phyloP scores from a whole-genome alignment of 2,329 filamentous ascomycete species.

The Lasiodiplodia gonubiensis region DNA sequence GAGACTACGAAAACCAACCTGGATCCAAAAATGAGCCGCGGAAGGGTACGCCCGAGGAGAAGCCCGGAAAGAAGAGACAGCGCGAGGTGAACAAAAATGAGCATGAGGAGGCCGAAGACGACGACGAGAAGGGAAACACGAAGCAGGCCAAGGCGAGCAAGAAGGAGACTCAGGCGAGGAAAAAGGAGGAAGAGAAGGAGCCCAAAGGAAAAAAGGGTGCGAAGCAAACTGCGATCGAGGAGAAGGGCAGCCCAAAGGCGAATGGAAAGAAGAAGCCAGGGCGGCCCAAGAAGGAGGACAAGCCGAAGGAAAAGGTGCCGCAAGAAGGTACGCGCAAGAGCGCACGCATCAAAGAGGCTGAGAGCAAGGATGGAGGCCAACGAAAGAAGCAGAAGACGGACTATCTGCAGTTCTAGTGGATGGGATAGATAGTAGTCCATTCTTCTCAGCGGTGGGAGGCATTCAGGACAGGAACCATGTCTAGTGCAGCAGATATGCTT shows the following conservation, averaged over 20 bases:
- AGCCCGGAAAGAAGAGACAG: constrained; percentile 39
- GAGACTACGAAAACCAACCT: constrained; percentile 49
- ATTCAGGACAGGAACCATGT: background rate
- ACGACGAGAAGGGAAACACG: constrained; percentile 32
- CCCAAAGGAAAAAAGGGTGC: constrained; percentile 40
- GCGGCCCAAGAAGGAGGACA: constrained; percentile 9
- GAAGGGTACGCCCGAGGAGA: constrained; percentile 48
- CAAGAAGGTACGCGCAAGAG: constrained; percentile 35
- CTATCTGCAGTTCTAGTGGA: constrained; percentile 1
- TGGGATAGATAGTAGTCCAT: background rate
- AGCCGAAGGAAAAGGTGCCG: constrained; percentile 2
- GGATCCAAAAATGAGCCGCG: constrained; percentile 53
- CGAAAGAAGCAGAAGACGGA: constrained; percentile 12
- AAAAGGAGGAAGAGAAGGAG: constrained; percentile 25
- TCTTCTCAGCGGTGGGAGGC: no score
- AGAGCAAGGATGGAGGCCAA: background rate
- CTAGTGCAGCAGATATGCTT: background rate
- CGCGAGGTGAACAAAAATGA: constrained; percentile 31
- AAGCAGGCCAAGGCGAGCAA: constrained; percentile 27
- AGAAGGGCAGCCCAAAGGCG: background rate
- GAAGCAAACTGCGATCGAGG: constrained; percentile 21
- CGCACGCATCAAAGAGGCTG: constrained; percentile 29
- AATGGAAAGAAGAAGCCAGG: constrained; percentile 14
- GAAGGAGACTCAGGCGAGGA: constrained; percentile 26
- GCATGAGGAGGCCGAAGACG: constrained; percentile 28